Base-by-base conservation (phyloP, 495 filamentous ascomycete genomes). In the Pyrenopolyporus hunteri region DNA sequence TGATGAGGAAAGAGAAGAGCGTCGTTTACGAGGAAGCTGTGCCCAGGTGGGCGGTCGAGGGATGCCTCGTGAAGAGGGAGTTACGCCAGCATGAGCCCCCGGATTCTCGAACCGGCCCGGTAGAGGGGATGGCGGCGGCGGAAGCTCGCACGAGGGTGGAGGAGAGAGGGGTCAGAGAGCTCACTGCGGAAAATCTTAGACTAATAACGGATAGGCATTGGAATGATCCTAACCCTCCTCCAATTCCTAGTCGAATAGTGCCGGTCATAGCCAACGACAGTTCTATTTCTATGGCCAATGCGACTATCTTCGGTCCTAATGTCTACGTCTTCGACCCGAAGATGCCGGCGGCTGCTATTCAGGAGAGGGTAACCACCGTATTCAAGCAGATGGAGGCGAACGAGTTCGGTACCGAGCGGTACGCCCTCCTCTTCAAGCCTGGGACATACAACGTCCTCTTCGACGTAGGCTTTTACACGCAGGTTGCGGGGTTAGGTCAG, bases 341-440 rank as follows among this genome's bases (percentile, higher is more conserved):
- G 8, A 72, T 70, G 66, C 58, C 67, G 6, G 59, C 52, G 20
- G 44, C 50, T 17, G 57, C 45, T 9, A 65, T 72, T 13, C 69
- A 72, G 25, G 56, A 51, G 10, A 67, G 53, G 36, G 54, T 46
- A 23, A 66, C 57, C 6, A 26, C 45, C n/a, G 57, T 72, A 7
- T 72, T 72, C 51, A 60, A 61, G n/a, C 57, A 66, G 55, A 72
- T 72, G 69, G 69, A 72, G 35, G 64, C 64, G n/a, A 72, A 72
- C 13, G 69, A 72, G 44, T 72, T 72, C 8, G 67, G 67, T 2
- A 10, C 54, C 6, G 66, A 70, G 19, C 54, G 69, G 1, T 72
- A 72, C 32, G 69, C 69, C 3, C 48, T 72, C 20, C 64, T 72
- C 8, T 72, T 72, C 28, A 66, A 65, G 23, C 69, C 69, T 1